Evolutionary conservation across 1,139 yeast genomes (phyloP), one percentile per base, ranked within the genome.

Genomic region (Blastobotrys ciferrii): DNA sequence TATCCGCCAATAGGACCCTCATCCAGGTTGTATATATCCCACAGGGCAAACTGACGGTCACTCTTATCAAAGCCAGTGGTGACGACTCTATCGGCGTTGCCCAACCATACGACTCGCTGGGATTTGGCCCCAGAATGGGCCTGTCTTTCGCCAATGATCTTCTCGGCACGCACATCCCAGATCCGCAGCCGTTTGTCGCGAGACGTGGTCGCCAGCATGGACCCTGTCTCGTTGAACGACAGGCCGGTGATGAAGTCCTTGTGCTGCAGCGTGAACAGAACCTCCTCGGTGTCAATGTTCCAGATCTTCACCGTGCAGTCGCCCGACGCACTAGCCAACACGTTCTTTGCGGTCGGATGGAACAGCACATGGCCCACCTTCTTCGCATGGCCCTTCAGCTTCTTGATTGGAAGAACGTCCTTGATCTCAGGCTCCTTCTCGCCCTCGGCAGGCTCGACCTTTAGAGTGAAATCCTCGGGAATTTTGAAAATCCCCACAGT

Each of bases 51-150:
- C 70, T 92, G 98, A 67, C 99, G 89, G 65, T 91, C 98, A 40
- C 96, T 87, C 64, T 86, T 81, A 37, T 95, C 88, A 65, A 92
- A 92, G 1, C 99, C 99, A n/a, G 98, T 91, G 32, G 98, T 91
- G 48, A 84, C 84, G 32, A 92, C 70, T 60, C 97, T 78, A 61
- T 91, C 87, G 43, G 86, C 74, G 60, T 87, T 81, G 30, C 98
- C 97, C 55, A 89, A 71, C 98, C 98, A 92, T 11, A 79, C 80
- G 35, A 87, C 84, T 66, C 98, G 80, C 25, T 91, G 80, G 20
- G 88, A 83, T 67, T 92, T 92, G 33, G 97, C 96, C 52, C 98
- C 98, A 4, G 85, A 73, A 63, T 92, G 98, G 13, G 96, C 95
- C 2, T 84, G 75, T 36, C 96, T 97, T 68, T 89, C 96, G 39